phyloP scores from a whole-genome alignment of 73 alveolate species.

The Blepharisma japonicum region DNA sequence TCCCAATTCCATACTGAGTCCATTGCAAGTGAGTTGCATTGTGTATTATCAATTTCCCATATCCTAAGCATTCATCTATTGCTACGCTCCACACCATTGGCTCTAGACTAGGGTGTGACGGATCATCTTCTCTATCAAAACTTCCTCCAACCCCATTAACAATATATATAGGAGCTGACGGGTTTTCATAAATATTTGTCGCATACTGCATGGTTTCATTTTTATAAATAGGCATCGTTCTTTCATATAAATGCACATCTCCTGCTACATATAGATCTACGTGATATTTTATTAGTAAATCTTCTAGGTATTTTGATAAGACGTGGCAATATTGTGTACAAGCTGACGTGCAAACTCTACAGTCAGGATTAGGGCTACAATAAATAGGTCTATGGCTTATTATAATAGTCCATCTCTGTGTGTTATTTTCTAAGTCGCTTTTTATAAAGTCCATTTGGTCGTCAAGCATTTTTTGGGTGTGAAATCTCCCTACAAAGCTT shows the following conservation, averaged over 20 bases:
- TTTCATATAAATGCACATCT: slow-evolving; percentile 12
- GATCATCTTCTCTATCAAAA: background rate
- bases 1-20: too few relatives aligned
- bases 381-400: slow-evolving; percentile 5
- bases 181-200: background rate
- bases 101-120: too few relatives aligned
- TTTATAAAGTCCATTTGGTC: too few relatives aligned
- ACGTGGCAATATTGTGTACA: background rate
- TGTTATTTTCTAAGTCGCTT: background rate
- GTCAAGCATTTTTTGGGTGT: too few relatives aligned
- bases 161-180: background rate
- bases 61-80: too few relatives aligned
- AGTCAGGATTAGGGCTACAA: background rate
- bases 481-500: too few relatives aligned
- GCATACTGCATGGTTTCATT: background rate
- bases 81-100: too few relatives aligned
- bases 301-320: background rate
- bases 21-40: too few relatives aligned
- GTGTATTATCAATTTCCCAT: too few relatives aligned
- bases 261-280: background rate
- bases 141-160: background rate
- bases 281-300: background rate
- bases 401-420: background rate
- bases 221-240: background rate
- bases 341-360: background rate